Evolutionary conservation across 2,329 filamentous ascomycete species (phyloP), one percentile per base, ranked within the genome.

Genomic region (Aspergillus sp.): DNA sequence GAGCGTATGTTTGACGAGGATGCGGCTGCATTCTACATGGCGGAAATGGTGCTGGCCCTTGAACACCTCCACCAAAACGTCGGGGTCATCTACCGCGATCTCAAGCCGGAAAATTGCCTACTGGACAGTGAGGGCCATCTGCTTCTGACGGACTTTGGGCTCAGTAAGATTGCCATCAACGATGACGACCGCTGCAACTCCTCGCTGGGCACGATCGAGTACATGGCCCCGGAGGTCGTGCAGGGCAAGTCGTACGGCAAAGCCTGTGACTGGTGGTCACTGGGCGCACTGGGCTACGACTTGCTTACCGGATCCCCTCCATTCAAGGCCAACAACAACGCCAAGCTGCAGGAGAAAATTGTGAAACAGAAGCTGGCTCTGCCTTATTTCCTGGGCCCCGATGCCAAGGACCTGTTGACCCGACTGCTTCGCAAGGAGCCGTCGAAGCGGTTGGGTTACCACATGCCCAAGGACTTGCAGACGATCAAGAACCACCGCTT

Each of bases 201-300:
- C 45, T 90, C 97, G 66, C 87, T 97, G 9, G 95, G 95, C 54
- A 99, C 95, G 0, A 89, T 97, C 60, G 95, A 98, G 75, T 99
- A 99, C 84, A 99, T 99, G 95, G 96, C 95, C 0, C 95, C 95
- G 0, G 95, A 99, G 78, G 91, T 99, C 55, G 87, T 99, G 62
- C 85, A 89, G 63, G 93, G 92, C 63, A 88, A 91, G 66, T 89
- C 91, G 66, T 99, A 99, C 75, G 93, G 94, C 71, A 94, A 93
- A 76, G 89, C 92, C 1, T 96, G 97, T 17, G 95, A 99, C 79
- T 99, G 94, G 94, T 99, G 95, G 95, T 97, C 93, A 4, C 89
- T 99, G 50, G 95, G 96, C 38, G 93, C 94, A 2, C 85, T 99
- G 49, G 92, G 91, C 36, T 96, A 89, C 76, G 95, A 99, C 74